A percentile compares a stretch with the other conserved stretches of the same genome.
Evolutionary conservation across 306 rosid species (phyloP).

Genomic region (Hippophae rhamnoides): DNA sequence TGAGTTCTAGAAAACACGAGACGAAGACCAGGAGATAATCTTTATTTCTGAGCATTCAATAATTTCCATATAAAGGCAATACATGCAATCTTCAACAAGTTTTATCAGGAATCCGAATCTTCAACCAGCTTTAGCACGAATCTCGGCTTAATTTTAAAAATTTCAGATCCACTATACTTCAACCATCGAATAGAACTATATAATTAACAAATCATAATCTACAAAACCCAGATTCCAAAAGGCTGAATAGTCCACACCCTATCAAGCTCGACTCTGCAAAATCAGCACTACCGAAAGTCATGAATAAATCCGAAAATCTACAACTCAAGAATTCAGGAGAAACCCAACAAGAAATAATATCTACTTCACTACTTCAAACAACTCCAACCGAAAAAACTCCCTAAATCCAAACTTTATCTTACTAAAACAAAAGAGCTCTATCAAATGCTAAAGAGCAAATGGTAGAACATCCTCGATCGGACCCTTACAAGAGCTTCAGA

Average conservation of each 20-base stretch:
- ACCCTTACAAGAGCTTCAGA: slow-evolving; percentile 21
- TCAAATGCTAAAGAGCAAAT: slow-evolving; percentile 15
- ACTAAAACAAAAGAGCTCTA: slow-evolving; percentile 9
- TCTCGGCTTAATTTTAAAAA: slow-evolving; percentile 40
- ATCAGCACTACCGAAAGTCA: slow-evolving; percentile 15
- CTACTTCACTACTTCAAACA: slow-evolving; percentile 9
- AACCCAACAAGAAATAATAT: slow-evolving; percentile 11
- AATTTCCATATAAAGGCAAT: slow-evolving; percentile 27
- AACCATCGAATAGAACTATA: slow-evolving; percentile 27
- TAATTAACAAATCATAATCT: slow-evolving; percentile 17
- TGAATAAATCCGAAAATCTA: slow-evolving; percentile 20
- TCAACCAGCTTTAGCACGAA: slow-evolving; percentile 35
- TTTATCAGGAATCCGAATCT: slow-evolving; percentile 37
- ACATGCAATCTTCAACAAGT: slow-evolving; percentile 30
- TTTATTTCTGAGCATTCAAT: slow-evolving; percentile 46
- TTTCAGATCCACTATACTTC: slow-evolving; percentile 58
- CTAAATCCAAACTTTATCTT: slow-evolving; percentile 16
- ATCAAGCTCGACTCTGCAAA: slow-evolving; percentile 15
- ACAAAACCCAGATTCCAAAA: slow-evolving; percentile 18
- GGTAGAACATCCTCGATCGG: slow-evolving; percentile 39
- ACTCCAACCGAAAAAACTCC: not conserved
- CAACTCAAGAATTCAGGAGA: slow-evolving; percentile 11
- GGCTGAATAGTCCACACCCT: slow-evolving; percentile 16
- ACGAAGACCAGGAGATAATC: slow-evolving; percentile 30
- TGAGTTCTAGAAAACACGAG: slow-evolving; percentile 43